Evolutionary conservation across 768 basidiomycete genomes (phyloP), one percentile per base, ranked within the genome.

Genomic region (Boletus vermiculosoides): DNA sequence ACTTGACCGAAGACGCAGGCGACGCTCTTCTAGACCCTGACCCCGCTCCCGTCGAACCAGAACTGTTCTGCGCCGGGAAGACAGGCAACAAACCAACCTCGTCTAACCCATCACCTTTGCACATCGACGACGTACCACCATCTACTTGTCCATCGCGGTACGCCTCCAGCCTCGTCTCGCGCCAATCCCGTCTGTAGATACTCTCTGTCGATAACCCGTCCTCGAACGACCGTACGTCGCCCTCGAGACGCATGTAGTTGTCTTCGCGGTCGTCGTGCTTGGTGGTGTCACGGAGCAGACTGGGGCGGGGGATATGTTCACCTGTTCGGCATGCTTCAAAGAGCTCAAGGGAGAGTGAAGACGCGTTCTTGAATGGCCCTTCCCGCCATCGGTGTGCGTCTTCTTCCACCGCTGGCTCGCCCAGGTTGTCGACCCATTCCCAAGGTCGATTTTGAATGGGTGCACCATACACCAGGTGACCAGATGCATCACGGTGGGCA

Each of bases 371-470:
- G 42, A 88, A 74, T 44, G 73, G 74, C 37, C 78, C 77, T 22
- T 78, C 76, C 20, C 63, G 66, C 50, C 77, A 76, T 28, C 71
- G 70, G 25, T 78, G 73, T 33, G 75, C 74, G 11, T 80, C 79
- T 31, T 76, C 79, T 11, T 77, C 67, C 28, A 81, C 33, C 0
- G 44, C 80, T 4, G 75, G 60, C 12, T 74, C 64, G 10, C 89
- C 89, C 4, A 92, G 65, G 66, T 87, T 83, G 70, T 93, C 90
- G 8, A 86, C 83, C 90, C 90, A 92, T 69, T 93, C 90, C 90
- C 90, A 93, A 4, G 91, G 88, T 33, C 84, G 81, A 70, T 91
- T 89, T 55, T 82, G 76, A 18, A 92, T 86, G 2, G 81, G 78
- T 5, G 73, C 66, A 20, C 80, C 78, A 57, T 77, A 74, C 3